These are phyloP conservation scores for Candida awuae DNA, from an alignment of 805 yeast genomes.

Conservation along the genomic window DNA sequence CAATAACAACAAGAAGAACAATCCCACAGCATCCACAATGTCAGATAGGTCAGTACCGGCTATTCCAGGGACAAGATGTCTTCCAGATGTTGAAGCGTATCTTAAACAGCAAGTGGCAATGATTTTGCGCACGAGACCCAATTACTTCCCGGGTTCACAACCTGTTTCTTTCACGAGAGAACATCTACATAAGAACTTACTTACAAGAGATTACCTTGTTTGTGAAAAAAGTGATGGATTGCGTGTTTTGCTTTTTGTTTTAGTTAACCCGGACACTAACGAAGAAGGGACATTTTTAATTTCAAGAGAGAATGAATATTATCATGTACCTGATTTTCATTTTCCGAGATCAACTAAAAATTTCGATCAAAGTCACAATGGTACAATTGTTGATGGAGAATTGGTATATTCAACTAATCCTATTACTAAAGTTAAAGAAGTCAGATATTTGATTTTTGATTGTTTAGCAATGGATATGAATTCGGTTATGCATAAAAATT, in stretches of 20 bases:
- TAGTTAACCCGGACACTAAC: conserved; percentile 52
- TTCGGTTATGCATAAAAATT: conserved; percentile 56
- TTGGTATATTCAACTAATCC: conserved; percentile 64
- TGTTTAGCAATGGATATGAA: conserved; percentile 78
- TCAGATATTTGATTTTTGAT: conserved; percentile 84
- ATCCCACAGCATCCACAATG: conserved; percentile 5
- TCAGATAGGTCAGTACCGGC: conserved; percentile 56
- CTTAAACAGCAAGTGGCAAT: conserved; percentile 61
- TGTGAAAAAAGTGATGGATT: conserved; percentile 96
- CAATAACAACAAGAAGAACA: too few relatives aligned
- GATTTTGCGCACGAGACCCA: conserved; percentile 47
- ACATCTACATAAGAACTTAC: conserved; percentile 57
- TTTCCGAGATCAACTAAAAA: conserved; percentile 53
- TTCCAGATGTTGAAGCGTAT: conserved; percentile 60
- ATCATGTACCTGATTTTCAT: conserved; percentile 72
- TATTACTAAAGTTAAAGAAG: conserved; percentile 47
- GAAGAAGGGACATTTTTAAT: conserved; percentile 87
- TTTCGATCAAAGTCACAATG: conserved; percentile 62
- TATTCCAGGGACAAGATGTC: conserved; percentile 78
- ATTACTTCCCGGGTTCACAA: conserved; percentile 83
- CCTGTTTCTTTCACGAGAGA: conserved; percentile 82
- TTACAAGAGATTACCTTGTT: conserved; percentile 74
- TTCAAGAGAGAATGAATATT: conserved; percentile 83
- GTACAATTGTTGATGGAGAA: conserved; percentile 91
- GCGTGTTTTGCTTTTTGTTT: conserved; percentile 65